Percentiles rank a stretch among this genome's conserved stretches.
These are phyloP conservation scores for Datura wrightii DNA, from an alignment of 257 asterid species.

Conservation along the genomic window DNA sequence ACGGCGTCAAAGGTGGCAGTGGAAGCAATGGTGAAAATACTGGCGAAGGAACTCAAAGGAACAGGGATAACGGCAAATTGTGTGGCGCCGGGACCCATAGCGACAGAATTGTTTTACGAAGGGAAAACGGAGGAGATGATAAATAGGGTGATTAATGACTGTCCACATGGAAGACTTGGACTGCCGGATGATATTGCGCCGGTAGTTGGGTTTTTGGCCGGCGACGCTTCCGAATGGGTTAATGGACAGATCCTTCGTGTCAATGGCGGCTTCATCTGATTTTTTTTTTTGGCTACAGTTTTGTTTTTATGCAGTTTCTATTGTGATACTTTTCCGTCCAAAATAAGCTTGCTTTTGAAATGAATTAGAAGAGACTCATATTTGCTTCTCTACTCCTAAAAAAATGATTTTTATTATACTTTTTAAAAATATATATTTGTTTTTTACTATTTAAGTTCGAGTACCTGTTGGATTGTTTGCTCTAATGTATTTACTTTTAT, in stretches of 20 bases:
- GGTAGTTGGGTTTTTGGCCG: conserved; percentile 60
- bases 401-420: too few relatives aligned
- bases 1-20: conserved; percentile 78
- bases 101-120: conserved; percentile 62
- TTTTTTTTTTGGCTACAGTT: background rate
- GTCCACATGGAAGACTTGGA: conserved; percentile 67
- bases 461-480: too few relatives aligned
- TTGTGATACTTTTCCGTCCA: too few relatives aligned
- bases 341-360: too few relatives aligned
- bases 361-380: too few relatives aligned
- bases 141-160: conserved; percentile 46
- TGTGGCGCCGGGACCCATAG: conserved; percentile 71
- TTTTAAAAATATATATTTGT: too few relatives aligned
- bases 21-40: conserved; percentile 73
- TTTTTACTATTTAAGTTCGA: too few relatives aligned
- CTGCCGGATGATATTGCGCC: conserved; percentile 62
- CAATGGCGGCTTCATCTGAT: conserved; percentile 44
- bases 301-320: too few relatives aligned
- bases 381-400: too few relatives aligned
- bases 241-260: conserved; percentile 62
- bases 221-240: conserved; percentile 68
- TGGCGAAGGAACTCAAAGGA: conserved; percentile 79
- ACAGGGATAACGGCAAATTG: conserved; percentile 66
- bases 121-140: conserved; percentile 67
- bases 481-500: too few relatives aligned